Percentiles rank a stretch among this genome's conserved stretches.
phyloP scores from a whole-genome alignment of 2,329 filamentous ascomycete species.

The Colletotrichum sp. region DNA sequence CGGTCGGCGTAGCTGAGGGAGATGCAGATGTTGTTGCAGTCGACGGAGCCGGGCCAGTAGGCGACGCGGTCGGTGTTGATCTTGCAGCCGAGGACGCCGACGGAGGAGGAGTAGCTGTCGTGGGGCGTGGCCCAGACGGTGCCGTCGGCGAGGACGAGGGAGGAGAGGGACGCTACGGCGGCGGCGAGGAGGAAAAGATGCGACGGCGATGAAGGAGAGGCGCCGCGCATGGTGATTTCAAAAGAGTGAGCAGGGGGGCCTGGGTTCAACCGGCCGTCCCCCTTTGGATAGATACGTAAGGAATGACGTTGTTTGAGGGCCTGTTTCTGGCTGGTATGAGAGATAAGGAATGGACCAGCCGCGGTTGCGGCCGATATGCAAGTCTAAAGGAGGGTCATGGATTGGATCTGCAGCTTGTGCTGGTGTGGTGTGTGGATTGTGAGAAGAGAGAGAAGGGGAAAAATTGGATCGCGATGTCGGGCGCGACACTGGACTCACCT shows the following conservation, averaged over 20 bases:
- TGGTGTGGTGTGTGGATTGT: slow-evolving; percentile 6
- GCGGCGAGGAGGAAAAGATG: not conserved
- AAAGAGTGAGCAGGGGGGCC: not conserved
- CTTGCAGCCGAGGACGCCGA: slow-evolving; percentile 58
- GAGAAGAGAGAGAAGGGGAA: not conserved
- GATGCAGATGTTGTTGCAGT: slow-evolving; percentile 51
- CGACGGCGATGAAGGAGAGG: slow-evolving; percentile 13
- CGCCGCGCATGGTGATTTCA: slow-evolving; percentile 3
- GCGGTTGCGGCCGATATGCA: slow-evolving; percentile 11
- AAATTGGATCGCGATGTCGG: not conserved
- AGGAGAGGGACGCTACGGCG: not conserved
- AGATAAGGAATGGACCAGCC: slow-evolving; percentile 14
- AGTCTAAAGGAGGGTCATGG: slow-evolving; percentile 14
- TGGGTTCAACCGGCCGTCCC: not conserved
- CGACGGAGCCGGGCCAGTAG: slow-evolving; percentile 52
- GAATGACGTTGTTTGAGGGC: not conserved
- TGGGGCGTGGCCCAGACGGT: slow-evolving; percentile 47
- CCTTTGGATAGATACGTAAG: not conserved
- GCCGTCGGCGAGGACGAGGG: slow-evolving; percentile 1
- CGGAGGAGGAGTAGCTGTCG: slow-evolving; percentile 51
- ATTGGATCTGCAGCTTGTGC: slow-evolving; percentile 7
- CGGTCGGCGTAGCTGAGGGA: slow-evolving; percentile 31
- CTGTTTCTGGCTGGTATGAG: not conserved
- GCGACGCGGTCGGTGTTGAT: slow-evolving; percentile 57
- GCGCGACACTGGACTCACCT: not conserved